These are phyloP conservation scores for Apostasia shenzhenica DNA, from an alignment of 106 monocot genomes.

Conservation along the genomic window DNA sequence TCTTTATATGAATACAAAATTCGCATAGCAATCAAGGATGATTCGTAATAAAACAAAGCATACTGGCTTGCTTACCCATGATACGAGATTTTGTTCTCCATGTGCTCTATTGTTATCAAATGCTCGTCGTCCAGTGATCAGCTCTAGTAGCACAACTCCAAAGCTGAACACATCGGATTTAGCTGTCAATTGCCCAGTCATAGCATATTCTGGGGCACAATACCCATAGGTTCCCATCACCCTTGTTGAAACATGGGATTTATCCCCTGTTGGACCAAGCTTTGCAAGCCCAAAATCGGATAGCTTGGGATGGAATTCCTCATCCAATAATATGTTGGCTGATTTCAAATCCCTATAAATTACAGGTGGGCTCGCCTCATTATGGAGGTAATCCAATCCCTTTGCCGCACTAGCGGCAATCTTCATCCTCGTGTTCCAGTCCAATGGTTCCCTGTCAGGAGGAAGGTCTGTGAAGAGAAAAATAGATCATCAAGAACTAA, in stretches of 20 bases:
- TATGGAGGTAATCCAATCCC: constrained; percentile 62
- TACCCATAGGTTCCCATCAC: constrained; percentile 79
- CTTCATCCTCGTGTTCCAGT: constrained; percentile 73
- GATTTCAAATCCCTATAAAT: constrained; percentile 66
- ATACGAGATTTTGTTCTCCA: constrained; percentile 46
- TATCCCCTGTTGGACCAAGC: constrained; percentile 60
- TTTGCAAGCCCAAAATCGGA: constrained; percentile 84
- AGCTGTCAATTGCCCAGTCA: constrained; percentile 60
- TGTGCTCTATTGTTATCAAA: constrained; percentile 37
- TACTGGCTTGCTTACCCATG: constrained; percentile 33
- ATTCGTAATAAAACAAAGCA: constrained; percentile 6
- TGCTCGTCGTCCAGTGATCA: constrained; percentile 63
- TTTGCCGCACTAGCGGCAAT: constrained; percentile 66
- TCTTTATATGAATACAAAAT: background rate
- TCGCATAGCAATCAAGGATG: background rate
- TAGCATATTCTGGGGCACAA: constrained; percentile 74
- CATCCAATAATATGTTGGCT: constrained; percentile 53
- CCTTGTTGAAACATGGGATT: constrained; percentile 65
- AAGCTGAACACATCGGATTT: constrained; percentile 75
- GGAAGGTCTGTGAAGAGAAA: constrained; percentile 34
- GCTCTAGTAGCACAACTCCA: constrained; percentile 62
- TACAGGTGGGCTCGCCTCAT: constrained; percentile 57
- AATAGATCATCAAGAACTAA: no score
- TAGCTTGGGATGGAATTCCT: constrained; percentile 48
- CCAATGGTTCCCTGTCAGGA: constrained; percentile 41